Conservation (phyloP, 73 alveolate genomes). For the Paramecium biaurelia region DNA sequence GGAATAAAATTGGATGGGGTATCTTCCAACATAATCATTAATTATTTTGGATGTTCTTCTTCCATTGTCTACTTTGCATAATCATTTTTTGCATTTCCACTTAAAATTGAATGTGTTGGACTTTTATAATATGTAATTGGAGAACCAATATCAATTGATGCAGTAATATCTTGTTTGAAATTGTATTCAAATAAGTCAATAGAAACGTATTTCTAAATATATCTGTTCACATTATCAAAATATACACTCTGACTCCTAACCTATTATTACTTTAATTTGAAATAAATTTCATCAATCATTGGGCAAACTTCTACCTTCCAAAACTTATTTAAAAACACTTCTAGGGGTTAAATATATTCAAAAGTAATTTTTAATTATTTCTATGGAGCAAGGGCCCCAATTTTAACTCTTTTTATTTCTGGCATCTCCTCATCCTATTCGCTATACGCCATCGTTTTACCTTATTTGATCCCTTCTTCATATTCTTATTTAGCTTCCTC, state of each 20-base stretch:
- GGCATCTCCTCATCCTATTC: not conserved
- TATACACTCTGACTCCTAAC: not conserved
- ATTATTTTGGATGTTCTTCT: not conserved
- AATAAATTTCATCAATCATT: not conserved
- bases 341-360: not conserved
- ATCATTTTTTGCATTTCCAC: not conserved
- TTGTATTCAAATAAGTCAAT: not conserved
- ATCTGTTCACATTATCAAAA: too few species aligned
- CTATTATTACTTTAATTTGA: not conserved
- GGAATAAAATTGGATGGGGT: not conserved
- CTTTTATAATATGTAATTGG: not conserved
- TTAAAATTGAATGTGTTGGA: not conserved
- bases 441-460: constrained; percentile 16
- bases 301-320: not conserved
- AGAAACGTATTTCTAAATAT: not conserved
- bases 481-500: not conserved
- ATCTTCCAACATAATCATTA: not conserved
- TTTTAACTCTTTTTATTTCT: not conserved
- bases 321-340: not conserved
- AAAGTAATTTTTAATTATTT: not conserved
- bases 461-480: not conserved
- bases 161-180: not conserved
- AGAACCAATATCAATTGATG: not conserved
- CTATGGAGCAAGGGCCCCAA: constrained; percentile 50
- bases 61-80: not conserved